Conservation (phyloP, 331 rosid genomes). For the Acacia pycnantha region DNA sequence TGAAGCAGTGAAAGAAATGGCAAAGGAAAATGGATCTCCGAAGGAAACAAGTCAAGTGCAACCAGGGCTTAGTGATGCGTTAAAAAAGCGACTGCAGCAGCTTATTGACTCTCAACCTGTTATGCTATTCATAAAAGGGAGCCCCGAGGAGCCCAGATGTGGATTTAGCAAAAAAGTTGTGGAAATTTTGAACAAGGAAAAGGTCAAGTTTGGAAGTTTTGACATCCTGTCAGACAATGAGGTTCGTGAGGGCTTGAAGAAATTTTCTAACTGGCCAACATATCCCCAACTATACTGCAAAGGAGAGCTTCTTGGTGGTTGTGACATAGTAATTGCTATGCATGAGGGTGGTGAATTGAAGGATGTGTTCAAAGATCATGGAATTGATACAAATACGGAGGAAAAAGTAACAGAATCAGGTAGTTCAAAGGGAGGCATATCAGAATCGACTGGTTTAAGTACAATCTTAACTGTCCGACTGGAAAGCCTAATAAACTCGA, state of each 20-base stretch:
- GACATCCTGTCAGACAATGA: slow-evolving; percentile 75
- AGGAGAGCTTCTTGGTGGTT: slow-evolving; percentile 94
- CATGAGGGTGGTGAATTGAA: slow-evolving; percentile 85
- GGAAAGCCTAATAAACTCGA: slow-evolving; percentile 62
- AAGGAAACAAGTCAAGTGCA: slow-evolving; percentile 40
- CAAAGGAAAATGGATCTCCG: slow-evolving; percentile 61
- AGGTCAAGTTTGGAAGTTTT: slow-evolving; percentile 78
- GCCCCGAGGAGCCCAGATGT: slow-evolving; percentile 79
- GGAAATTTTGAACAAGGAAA: slow-evolving; percentile 71
- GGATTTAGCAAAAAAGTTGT: slow-evolving; percentile 86
- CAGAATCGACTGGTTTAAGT: slow-evolving; percentile 66
- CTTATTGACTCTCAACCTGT: slow-evolving; percentile 59
- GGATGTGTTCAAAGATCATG: slow-evolving; percentile 81
- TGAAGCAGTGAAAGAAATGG: slow-evolving; percentile 71
- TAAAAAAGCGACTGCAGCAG: slow-evolving; percentile 57
- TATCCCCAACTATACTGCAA: slow-evolving; percentile 94
- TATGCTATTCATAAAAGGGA: slow-evolving; percentile 91
- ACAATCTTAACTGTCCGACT: slow-evolving; percentile 56
- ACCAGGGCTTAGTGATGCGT: slow-evolving; percentile 43
- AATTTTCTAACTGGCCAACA: slow-evolving; percentile 89
- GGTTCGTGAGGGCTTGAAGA: slow-evolving; percentile 82
- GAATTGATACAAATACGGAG: slow-evolving; percentile 42
- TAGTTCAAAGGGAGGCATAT: slow-evolving; percentile 56
- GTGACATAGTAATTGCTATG: slow-evolving; percentile 86
- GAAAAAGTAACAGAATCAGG: slow-evolving; percentile 45